Evolutionary conservation across 257 asterid species (phyloP).

Genomic region (Scutellaria minor): DNA sequence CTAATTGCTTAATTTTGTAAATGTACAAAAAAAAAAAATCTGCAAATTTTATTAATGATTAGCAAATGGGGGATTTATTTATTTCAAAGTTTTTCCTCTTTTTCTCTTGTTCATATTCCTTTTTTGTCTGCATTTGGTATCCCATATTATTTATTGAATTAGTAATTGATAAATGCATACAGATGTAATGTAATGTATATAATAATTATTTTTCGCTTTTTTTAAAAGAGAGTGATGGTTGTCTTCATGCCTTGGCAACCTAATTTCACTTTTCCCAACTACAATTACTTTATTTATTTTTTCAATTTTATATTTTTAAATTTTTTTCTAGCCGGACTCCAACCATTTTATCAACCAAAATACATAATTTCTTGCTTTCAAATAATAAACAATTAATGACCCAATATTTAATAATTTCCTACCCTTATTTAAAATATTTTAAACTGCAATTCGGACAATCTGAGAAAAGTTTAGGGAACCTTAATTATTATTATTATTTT

Average conservation of each 20-base stretch:
- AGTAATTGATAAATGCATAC: conserved; percentile 39
- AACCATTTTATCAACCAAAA: conserved; percentile 87
- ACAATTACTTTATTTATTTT: conserved; percentile 42
- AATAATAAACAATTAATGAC: conserved; percentile 58
- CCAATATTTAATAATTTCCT: conserved; percentile 45
- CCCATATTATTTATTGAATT: conserved; percentile 28
- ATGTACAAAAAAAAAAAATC: not conserved
- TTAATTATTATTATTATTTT: conserved; percentile 37
- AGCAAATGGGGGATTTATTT: conserved; percentile 27
- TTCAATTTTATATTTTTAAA: not conserved
- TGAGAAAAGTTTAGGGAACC: conserved; percentile 60
- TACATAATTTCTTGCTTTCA: conserved; percentile 63
- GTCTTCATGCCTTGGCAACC: conserved; percentile 92
- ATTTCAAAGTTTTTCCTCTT: conserved; percentile 10
- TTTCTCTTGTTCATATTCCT: conserved; percentile 39
- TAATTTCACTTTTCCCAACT: conserved; percentile 97
- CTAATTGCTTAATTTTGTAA: no score
- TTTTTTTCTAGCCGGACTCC: conserved; percentile 62
- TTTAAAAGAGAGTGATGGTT: conserved; percentile 55
- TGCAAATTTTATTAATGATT: conserved; percentile 24
- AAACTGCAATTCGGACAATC: conserved; percentile 56
- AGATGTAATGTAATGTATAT: conserved; percentile 43
- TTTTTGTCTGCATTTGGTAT: conserved; percentile 54
- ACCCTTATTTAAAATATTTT: conserved; percentile 32
- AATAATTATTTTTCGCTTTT: conserved; percentile 35